These are phyloP conservation scores for Dothideomycetes sp. DNA, from an alignment of 2,329 filamentous ascomycete species.

Conservation along the genomic window DNA sequence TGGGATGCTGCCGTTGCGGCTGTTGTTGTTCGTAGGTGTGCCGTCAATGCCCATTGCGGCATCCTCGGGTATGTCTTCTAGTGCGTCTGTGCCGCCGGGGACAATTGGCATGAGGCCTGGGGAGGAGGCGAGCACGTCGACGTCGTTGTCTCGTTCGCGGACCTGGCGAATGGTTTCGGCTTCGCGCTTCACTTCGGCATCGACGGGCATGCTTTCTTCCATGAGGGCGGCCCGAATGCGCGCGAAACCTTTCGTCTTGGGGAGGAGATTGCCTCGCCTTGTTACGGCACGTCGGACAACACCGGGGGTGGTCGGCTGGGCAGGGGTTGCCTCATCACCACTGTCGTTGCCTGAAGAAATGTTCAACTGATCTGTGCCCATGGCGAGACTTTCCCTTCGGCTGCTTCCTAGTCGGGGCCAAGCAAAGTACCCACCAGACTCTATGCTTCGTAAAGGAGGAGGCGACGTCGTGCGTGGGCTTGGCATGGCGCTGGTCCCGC, in stretches of 20 bases:
- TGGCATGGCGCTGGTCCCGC: conserved; percentile 55
- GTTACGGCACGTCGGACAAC: conserved; percentile 78
- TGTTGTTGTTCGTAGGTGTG: conserved; percentile 20
- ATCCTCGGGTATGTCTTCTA: conserved; percentile 63
- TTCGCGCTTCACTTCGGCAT: conserved; percentile 80
- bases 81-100: conserved; percentile 42
- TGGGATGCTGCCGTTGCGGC: conserved; percentile 22
- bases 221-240: conserved; percentile 80
- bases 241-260: conserved; percentile 92
- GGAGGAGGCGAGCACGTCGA: conserved; percentile 47
- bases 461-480: conserved; percentile 68
- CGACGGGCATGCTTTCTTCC: conserved; percentile 79
- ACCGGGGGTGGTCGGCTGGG: conserved; percentile 45
- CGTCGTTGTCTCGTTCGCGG: conserved; percentile 63
- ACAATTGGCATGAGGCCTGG: conserved; percentile 51
- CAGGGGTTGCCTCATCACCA: conserved; percentile 52
- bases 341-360: conserved; percentile 71
- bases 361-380: conserved; percentile 80
- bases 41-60: conserved; percentile 46
- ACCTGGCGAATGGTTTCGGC: conserved; percentile 94
- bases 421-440: conserved; percentile 31
- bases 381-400: conserved; percentile 77
- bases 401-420: conserved; percentile 29
- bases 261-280: conserved; percentile 77
- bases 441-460: conserved; percentile 48